Base-by-base conservation (phyloP, 495 filamentous ascomycete genomes). In the Podospora anserina region DNA sequence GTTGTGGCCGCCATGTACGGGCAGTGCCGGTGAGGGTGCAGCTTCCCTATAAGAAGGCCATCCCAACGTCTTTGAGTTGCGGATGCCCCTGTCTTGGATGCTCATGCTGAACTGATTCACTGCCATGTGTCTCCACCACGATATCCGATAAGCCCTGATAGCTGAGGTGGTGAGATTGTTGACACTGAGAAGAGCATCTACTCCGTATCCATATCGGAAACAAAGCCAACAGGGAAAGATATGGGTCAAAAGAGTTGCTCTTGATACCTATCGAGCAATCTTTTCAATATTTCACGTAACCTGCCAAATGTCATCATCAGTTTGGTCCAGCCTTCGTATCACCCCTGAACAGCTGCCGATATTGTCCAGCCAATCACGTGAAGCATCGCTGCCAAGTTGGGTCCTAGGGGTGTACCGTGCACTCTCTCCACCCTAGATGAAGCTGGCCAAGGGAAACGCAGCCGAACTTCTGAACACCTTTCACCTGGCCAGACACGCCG, bases 391-490 rank as follows among this genome's bases (percentile, higher is more conserved):
- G 39, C 39, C 39, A 49, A 49, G 39, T 49, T 49, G 9, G 39
- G 39, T 49, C 39, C 39, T 2, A 49, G 39, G 39, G 39, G 39
- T 49, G 39, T 49, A 26, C 44, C 66, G 59, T 67, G 62, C 65
- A 16, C 26, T 32, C 65, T 32, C 65, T 65, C 70, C 65, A 68
- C 58, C 58, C 26, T 69, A 70, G 68, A 69, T 65, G 56, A 44
- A 56, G 63, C 67, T 62, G 64, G 64, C 63, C 59, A 32, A 32
- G 30, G 30, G 30, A 32, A 71, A 67, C 55, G 23, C 23, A 65
- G 64, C 66, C 72, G 66, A 76, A 71, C 74, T 75, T 77, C 70
- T 77, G 75, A 75, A 78, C 76, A 78, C 76, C 76, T 78, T 78
- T 73, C 76, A 76, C 74, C 74, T 26, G 39, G 39, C 39, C 18